phyloP scores from a whole-genome alignment of 805 yeast species.

The Sugiyamaella boreocaroliniensis region DNA sequence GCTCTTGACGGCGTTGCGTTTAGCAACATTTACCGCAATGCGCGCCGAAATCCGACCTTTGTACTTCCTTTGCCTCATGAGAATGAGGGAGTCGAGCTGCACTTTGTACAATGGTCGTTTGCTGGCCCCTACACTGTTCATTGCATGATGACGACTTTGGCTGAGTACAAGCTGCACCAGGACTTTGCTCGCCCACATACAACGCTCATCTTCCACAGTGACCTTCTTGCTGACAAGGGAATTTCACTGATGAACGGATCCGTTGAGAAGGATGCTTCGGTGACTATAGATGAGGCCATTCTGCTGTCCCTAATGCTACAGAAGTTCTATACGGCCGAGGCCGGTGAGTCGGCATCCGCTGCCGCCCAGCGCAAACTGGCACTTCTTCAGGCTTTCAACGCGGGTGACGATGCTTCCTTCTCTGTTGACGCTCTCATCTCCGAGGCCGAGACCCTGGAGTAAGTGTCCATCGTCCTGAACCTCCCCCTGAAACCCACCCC shows the following conservation, averaged over 20 bases:
- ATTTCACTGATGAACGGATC: constrained; percentile 80
- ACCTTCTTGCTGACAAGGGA: constrained; percentile 50
- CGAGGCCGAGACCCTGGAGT: constrained; percentile 68
- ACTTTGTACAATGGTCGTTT: constrained; percentile 89
- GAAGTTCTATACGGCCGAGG: constrained; percentile 49
- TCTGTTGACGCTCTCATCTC: constrained; percentile 58
- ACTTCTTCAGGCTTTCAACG: constrained; percentile 60
- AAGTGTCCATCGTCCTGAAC: not conserved
- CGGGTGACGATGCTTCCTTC: constrained; percentile 62
- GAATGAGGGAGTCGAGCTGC: constrained; percentile 58
- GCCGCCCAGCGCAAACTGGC: constrained; percentile 40
- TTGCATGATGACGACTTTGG: constrained; percentile 83
- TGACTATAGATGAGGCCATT: constrained; percentile 72
- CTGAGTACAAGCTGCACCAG: constrained; percentile 82
- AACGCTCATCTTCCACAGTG: constrained; percentile 80
- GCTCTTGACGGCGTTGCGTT: constrained; percentile 52
- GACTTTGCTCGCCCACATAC: constrained; percentile 96
- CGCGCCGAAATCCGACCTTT: constrained; percentile 71
- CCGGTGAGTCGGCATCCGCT: constrained; percentile 23
- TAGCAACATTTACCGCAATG: constrained; percentile 54
- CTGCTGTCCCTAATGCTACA: constrained; percentile 39
- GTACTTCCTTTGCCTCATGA: constrained; percentile 78
- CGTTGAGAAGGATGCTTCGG: constrained; percentile 62
- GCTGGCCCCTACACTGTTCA: constrained; percentile 80
- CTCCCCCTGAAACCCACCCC: not conserved